These are phyloP conservation scores for Gyromitra esculenta DNA, from an alignment of 2,329 filamentous ascomycete species.

Conservation along the genomic window DNA sequence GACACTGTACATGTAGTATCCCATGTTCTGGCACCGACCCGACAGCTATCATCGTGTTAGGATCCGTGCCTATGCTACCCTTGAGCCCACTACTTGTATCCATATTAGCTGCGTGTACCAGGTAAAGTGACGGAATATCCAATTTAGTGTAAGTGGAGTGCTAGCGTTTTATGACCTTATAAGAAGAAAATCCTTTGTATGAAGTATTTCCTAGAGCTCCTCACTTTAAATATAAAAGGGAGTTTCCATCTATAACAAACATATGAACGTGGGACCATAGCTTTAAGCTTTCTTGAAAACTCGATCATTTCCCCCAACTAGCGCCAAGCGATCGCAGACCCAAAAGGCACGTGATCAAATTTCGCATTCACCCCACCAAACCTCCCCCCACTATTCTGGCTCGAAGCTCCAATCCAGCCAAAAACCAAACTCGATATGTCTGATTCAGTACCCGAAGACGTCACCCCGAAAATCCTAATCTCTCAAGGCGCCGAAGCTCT, in stretches of 20 bases:
- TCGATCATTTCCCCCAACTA: slow-evolving; percentile 24
- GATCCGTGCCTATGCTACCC: no score
- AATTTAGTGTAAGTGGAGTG: no score
- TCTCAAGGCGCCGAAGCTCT: slow-evolving; percentile 96
- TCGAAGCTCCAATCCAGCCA: neutral
- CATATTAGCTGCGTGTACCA: no score
- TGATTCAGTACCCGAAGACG: slow-evolving; percentile 1
- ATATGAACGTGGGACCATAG: no score
- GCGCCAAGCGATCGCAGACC: slow-evolving; percentile 1
- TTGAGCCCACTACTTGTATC: no score
- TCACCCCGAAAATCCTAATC: slow-evolving; percentile 72
- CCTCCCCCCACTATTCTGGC: neutral
- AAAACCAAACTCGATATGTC: slow-evolving; percentile 20
- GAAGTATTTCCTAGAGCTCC: neutral
- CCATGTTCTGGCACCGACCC: no score
- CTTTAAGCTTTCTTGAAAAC: neutral
- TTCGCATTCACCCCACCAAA: slow-evolving; percentile 24
- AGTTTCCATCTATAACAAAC: neutral
- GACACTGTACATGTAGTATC: neutral
- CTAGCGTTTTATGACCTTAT: no score
- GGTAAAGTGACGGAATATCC: no score
- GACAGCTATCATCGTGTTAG: no score
- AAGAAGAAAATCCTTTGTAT: no score
- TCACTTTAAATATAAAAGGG: neutral
- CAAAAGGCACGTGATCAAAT: slow-evolving; percentile 20